Evolutionary conservation across 2,329 filamentous ascomycete species (phyloP), one percentile per base, ranked within the genome.

Genomic region (Aspergillus unguis): DNA sequence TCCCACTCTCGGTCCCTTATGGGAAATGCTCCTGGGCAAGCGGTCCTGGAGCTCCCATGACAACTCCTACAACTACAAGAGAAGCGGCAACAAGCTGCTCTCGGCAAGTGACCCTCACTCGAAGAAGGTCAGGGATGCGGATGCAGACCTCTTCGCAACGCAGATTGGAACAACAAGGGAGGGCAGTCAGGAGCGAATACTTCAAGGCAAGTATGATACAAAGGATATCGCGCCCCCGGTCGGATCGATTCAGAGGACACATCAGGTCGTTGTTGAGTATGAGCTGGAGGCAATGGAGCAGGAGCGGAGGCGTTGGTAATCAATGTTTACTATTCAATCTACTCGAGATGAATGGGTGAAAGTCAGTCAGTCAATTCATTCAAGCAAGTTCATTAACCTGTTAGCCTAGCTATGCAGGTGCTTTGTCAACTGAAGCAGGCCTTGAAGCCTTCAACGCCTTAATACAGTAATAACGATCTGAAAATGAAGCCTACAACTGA

Each of bases 1-100:
- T 31, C 69, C 69, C 4, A 69, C 65, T 25, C 58, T 71, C 1
- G 60, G 59, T 11, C 68, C 69, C 2, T 48, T 71, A 0, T 56
- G 66, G 35, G 72, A 71, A 40, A 42, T 64, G 2, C 29, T 58
- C n/a, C 54, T 55, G 3, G 54, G 61, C 3, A 56, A 48, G 10
- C 57, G 60, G 54, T 41, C 46, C 17, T 48, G 36, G 45, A 53
- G 23, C 46, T 53, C 29, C 41, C 47, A 38, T 1, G 5, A 33
- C 32, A 58, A 59, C 7, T 53, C 58, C 7, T 54, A 60, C 41
- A 53, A 17, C 17, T 17, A 17, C 17, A 17, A 50, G 43, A 54
- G 42, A 50, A 54, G 53, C 27, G 38, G 44, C n/a, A 56, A 58
- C 26, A 35, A 48, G 5, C 11, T 31, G 2, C 42, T 33, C 1